Conservation (phyloP, 2,329 filamentous ascomycete genomes). For the Karstenula rhodostoma region DNA sequence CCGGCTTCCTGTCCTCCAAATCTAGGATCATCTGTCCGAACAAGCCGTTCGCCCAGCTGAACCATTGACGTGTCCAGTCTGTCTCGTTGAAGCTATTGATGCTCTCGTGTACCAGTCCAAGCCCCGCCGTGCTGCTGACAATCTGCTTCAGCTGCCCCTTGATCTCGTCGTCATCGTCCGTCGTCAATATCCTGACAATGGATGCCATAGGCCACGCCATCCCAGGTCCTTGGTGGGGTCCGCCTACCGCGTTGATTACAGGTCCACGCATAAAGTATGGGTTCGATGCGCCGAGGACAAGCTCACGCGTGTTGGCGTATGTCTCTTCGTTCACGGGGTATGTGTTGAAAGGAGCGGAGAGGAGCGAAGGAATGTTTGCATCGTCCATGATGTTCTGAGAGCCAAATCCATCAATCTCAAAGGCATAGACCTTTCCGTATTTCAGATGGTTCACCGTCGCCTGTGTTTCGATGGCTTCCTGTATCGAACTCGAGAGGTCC, state of each 20-base stretch:
- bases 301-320: conserved; percentile 56
- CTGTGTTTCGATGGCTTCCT: conserved; percentile 54
- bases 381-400: conserved; percentile 72
- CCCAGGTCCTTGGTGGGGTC: conserved; percentile 57
- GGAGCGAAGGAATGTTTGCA: conserved; percentile 73
- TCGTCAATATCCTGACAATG: conserved; percentile 61
- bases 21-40: conserved; percentile 61
- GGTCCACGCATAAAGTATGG: conserved; percentile 61
- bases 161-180: conserved; percentile 57
- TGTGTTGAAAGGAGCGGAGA: conserved; percentile 70
- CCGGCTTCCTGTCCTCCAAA: conserved; percentile 54
- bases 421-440: conserved; percentile 56
- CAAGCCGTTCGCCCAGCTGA: conserved; percentile 61
- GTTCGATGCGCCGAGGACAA: conserved; percentile 56
- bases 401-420: conserved; percentile 58
- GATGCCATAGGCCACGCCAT: conserved; percentile 62
- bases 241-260: conserved; percentile 58
- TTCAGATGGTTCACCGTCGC: conserved; percentile 51
- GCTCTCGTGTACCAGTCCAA: conserved; percentile 62
- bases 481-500: conserved; percentile 59
- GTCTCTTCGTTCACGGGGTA: conserved; percentile 57
- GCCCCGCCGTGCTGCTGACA: conserved; percentile 56
- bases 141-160: conserved; percentile 54
- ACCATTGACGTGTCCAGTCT: conserved; percentile 60
- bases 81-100: conserved; percentile 57